Evolutionary conservation across 345 rosid species (phyloP).

Genomic region (Geranium brycei): DNA sequence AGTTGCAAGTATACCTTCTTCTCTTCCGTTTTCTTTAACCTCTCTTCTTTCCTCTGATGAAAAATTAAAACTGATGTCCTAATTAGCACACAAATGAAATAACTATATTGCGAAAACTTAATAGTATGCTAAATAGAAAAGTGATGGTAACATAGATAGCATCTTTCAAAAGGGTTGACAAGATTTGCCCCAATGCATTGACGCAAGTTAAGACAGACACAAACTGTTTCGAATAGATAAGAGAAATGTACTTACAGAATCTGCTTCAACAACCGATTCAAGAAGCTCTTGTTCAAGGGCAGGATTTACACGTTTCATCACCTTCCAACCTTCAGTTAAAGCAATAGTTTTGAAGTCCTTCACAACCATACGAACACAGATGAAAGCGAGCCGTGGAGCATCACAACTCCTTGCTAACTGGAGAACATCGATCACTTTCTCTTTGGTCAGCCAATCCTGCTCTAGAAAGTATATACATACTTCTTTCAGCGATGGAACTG

Average conservation of each 20-base stretch:
- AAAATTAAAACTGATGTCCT: background rate
- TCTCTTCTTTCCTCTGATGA: slow-evolving; percentile 42
- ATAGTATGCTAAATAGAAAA: too few species aligned
- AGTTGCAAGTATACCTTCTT: slow-evolving; percentile 54
- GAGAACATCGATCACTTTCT: slow-evolving; percentile 74
- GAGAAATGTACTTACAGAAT: slow-evolving; percentile 36
- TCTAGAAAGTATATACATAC: slow-evolving; percentile 40
- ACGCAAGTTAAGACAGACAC: background rate
- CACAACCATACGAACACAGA: slow-evolving; percentile 49
- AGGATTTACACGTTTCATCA: slow-evolving; percentile 53
- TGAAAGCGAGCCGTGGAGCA: slow-evolving; percentile 43
- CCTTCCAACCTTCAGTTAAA: slow-evolving; percentile 74
- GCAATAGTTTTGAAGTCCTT: slow-evolving; percentile 66
- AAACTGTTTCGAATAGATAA: background rate
- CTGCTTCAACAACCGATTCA: slow-evolving; percentile 55
- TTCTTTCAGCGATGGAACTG: slow-evolving; percentile 57
- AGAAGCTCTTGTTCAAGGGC: slow-evolving; percentile 70
- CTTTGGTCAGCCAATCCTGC: slow-evolving; percentile 44
- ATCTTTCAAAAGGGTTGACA: background rate
- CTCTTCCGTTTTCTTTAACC: slow-evolving; percentile 43
- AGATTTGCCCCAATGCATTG: background rate
- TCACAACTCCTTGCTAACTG: slow-evolving; percentile 66
- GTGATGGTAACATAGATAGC: too few species aligned
- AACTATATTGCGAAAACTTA: background rate
- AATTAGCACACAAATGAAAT: background rate